These are phyloP conservation scores for grape (Vitis vinifera) DNA, from an alignment of 164 flowering plant genomes.

Conservation along the genomic window ASM3070453v1 NC_081819.1:20893501-20894000, in stretches of 20 bases:
- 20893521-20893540: conserved; percentile 57
- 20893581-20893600: conserved; percentile 33
- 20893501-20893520: conserved; percentile 42
- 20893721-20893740: too few relatives aligned
- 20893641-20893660: too few relatives aligned
- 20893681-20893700: too few relatives aligned
- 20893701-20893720: too few relatives aligned
- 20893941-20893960: too few relatives aligned
- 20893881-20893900: conserved; percentile 42
- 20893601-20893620: conserved; percentile 28
- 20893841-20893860: conserved; percentile 41
- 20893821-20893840: conserved; percentile 49
- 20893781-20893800: conserved; percentile 26
- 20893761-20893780: conserved; percentile 31
- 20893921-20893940: background rate
- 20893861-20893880: conserved; percentile 39
- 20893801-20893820: conserved; percentile 43
- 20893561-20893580: conserved; percentile 65
- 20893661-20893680: too few relatives aligned
- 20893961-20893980: too few relatives aligned
- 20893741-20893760: background rate
- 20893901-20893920: conserved; percentile 18
- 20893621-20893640: conserved; percentile 57
- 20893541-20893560: conserved; percentile 60
- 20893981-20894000: too few relatives aligned